Evolutionary conservation across 306 rosid species (phyloP).

Genomic region (Lupinus albus): DNA sequence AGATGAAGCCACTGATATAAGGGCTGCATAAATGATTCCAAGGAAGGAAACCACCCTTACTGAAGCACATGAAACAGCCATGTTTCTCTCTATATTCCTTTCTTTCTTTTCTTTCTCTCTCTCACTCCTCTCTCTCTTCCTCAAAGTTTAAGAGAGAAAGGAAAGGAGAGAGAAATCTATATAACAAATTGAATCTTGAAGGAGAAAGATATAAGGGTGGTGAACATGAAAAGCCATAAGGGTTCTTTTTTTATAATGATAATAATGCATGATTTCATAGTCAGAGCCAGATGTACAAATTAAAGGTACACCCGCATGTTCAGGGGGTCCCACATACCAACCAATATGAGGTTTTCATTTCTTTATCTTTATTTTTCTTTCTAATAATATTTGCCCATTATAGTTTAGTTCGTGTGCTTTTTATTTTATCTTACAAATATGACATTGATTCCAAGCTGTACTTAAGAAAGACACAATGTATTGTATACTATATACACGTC

Average conservation of each 20-base stretch:
- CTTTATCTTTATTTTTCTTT: not conserved
- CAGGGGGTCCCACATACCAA: slow-evolving; percentile 37
- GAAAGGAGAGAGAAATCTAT: slow-evolving; percentile 45
- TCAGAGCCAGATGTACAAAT: slow-evolving; percentile 31
- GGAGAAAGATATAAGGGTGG: slow-evolving; percentile 45
- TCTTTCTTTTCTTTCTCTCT: not conserved
- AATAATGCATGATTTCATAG: not conserved
- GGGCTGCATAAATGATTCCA: slow-evolving; percentile 48
- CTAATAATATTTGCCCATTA: not conserved
- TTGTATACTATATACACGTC: not conserved
- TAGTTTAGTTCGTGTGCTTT: not conserved
- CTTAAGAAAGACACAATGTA: not conserved
- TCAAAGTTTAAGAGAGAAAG: slow-evolving; percentile 37
- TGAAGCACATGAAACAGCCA: slow-evolving; percentile 57
- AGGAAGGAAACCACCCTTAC: slow-evolving; percentile 47
- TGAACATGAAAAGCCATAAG: slow-evolving; percentile 5
- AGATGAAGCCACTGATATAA: slow-evolving; percentile 50
- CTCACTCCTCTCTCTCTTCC: slow-evolving; percentile 32
- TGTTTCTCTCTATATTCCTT: slow-evolving; percentile 28
- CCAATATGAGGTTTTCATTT: slow-evolving; percentile 17
- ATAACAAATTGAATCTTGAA: not conserved
- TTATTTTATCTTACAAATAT: not conserved
- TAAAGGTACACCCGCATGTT: slow-evolving; percentile 45
- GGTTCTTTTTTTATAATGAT: slow-evolving; percentile 44
- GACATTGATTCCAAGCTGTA: slow-evolving; percentile 6